Percentiles rank a stretch among this genome's conserved stretches.
These are phyloP conservation scores for Camellia oleifera DNA, from an alignment of 179 eudicot genomes.

Conservation along the genomic window DNA sequence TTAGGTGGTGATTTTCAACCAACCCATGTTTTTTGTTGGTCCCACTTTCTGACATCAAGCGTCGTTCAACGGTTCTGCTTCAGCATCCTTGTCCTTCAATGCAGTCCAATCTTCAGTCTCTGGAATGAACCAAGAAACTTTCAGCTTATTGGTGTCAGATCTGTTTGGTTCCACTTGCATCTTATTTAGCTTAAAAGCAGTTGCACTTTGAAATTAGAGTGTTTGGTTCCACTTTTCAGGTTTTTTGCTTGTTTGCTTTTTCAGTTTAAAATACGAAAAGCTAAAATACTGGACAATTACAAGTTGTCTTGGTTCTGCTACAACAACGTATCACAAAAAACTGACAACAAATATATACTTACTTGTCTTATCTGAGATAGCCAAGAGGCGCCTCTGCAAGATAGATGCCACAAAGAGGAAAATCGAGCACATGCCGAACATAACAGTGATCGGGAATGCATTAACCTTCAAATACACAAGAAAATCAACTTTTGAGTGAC, in stretches of 20 bases:
- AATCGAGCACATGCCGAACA: slow-evolving; percentile 99
- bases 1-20: neutral
- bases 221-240: too few species aligned
- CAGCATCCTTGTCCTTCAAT: slow-evolving; percentile 52
- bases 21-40: neutral
- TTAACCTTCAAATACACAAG: slow-evolving; percentile 52
- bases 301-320: neutral
- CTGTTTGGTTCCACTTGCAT: too few species aligned
- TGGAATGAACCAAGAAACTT: slow-evolving; percentile 23
- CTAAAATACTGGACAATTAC: neutral
- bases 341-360: slow-evolving; percentile 23
- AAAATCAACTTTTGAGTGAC: neutral
- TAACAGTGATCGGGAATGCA: slow-evolving; percentile 91
- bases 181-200: too few species aligned
- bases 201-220: too few species aligned
- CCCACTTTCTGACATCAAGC: slow-evolving; percentile 16
- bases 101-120: slow-evolving; percentile 52
- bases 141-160: neutral
- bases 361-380: slow-evolving; percentile 80
- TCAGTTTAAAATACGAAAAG: neutral
- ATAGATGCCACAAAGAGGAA: slow-evolving; percentile 81
- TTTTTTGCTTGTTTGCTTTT: too few species aligned
- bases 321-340: neutral
- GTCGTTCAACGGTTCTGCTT: slow-evolving; percentile 55
- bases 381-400: slow-evolving; percentile 80